Conservation (phyloP, 345 rosid species). For the Syzygium aromaticum region DNA sequence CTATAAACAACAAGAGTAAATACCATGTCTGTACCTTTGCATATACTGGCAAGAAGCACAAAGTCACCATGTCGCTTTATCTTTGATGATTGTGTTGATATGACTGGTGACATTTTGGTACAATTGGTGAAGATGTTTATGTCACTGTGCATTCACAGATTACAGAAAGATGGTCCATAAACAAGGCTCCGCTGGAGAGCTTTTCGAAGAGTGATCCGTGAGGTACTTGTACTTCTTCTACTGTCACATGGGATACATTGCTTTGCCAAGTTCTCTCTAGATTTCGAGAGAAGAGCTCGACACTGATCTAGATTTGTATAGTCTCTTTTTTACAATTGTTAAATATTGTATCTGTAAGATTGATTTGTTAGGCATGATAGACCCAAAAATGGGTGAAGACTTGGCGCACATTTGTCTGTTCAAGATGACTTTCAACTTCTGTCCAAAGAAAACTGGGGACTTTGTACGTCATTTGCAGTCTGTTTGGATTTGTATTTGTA, state of each 20-base stretch:
- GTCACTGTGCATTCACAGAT: constrained; percentile 9
- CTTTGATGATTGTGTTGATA: not conserved
- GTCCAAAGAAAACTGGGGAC: not conserved
- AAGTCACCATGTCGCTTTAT: not conserved
- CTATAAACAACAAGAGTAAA: not conserved
- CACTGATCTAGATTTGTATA: not conserved
- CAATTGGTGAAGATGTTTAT: not conserved
- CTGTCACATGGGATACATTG: not conserved
- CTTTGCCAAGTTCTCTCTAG: not conserved
- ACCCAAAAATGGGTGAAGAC: not conserved
- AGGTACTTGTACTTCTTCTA: not conserved
- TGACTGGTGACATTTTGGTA: not conserved
- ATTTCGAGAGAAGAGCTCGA: not conserved
- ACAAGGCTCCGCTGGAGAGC: constrained; percentile 26
- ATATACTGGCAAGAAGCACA: not conserved
- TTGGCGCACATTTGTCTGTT: not conserved
- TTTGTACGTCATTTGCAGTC: not conserved
- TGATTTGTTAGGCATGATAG: not conserved
- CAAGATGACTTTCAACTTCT: not conserved
- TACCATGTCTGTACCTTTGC: not conserved
- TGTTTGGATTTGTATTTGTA: not conserved
- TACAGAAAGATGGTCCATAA: constrained; percentile 54
- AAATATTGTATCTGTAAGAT: not conserved
- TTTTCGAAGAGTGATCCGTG: constrained; percentile 18
- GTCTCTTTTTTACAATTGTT: not conserved